Percentiles rank a stretch among this genome's conserved stretches.
Conservation (phyloP, 2,329 filamentous ascomycete genomes). For the Chaetomium olivaceum region DNA sequence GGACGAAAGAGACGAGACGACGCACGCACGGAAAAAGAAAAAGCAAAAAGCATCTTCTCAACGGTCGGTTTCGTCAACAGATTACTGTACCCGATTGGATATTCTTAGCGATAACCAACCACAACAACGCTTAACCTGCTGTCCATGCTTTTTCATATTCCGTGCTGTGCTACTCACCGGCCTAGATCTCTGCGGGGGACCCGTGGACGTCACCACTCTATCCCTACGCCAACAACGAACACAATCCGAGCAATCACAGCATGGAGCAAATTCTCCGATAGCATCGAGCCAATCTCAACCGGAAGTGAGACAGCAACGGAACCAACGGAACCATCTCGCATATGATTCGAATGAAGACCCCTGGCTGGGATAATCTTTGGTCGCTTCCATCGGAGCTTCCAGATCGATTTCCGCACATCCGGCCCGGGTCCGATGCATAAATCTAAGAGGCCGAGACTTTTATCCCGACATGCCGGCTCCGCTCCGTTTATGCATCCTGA, state of each 20-base stretch:
- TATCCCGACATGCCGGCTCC: constrained; percentile 11
- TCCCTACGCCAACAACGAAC: too few species aligned
- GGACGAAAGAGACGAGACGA: constrained; percentile 10
- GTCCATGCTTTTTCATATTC: too few species aligned
- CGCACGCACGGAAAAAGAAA: background rate
- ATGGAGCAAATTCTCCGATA: constrained; percentile 4
- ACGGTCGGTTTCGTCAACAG: background rate
- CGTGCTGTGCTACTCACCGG: too few species aligned
- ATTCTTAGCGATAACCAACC: background rate
- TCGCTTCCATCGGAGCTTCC: constrained; percentile 9
- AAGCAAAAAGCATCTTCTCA: background rate
- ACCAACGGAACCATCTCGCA: background rate
- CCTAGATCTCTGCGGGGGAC: background rate
- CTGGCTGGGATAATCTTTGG: background rate
- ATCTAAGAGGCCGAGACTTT: background rate
- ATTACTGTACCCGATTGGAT: background rate
- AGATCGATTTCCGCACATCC: constrained; percentile 12
- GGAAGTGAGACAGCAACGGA: background rate
- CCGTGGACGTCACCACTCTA: background rate
- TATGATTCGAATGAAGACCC: background rate
- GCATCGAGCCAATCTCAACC: background rate
- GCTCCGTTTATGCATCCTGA: constrained; percentile 32
- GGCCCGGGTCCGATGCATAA: constrained; percentile 19
- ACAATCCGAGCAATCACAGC: background rate
- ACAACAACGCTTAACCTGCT: background rate